Base-by-base conservation (phyloP, 2,329 filamentous ascomycete genomes). In the Geosmithia morbida region DNA sequence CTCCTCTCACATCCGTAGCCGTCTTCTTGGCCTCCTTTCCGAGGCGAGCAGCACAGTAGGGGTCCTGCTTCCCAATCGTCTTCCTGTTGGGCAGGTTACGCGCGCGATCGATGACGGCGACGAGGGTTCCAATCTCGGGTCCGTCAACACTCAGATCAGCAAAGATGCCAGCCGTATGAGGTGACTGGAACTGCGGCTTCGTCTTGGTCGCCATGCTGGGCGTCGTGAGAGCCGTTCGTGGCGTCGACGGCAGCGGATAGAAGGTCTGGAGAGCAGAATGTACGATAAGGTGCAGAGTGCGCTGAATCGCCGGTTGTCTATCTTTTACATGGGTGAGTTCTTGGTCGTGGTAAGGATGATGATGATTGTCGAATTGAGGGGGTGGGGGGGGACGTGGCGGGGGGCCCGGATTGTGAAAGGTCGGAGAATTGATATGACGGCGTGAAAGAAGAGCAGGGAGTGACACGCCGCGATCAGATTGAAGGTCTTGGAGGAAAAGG, bases 11-110 rank as follows among this genome's bases (percentile, higher is more conserved):
- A 65, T 98, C 92, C 4, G 90, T 96, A 41, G 84, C 83, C 2
- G 92, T 98, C 74, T 96, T 96, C 70, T 94, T 94, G 44, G 92
- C 92, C 66, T 97, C 89, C 65, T 98, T 98, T 33, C 90, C 92
- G 43, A 98, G 69, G 47, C 92, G 76, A 30, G 88, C 89, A 39
- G 92, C 92, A 66, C 89, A 96, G 65, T 97, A 98, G 0, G 92
- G 90, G 61, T 97, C 89, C 68, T 98, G 92, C 68, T 98, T 98
- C 48, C 92, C 92, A 72, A 98, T 96, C 6, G 88, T 92, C 71
- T 94, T 94, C 56, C 88, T 72, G 67, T 98, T 98, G 46, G 92
- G 92, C 55, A 98, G 69, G 63, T 98, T 98, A 77, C 95, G 97
- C 46, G 89, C 92, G 55, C 89, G 79, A 68, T 98, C 92, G 58